phyloP scores from a whole-genome alignment of 345 rosid species.

The Populus pruinosa region DNA sequence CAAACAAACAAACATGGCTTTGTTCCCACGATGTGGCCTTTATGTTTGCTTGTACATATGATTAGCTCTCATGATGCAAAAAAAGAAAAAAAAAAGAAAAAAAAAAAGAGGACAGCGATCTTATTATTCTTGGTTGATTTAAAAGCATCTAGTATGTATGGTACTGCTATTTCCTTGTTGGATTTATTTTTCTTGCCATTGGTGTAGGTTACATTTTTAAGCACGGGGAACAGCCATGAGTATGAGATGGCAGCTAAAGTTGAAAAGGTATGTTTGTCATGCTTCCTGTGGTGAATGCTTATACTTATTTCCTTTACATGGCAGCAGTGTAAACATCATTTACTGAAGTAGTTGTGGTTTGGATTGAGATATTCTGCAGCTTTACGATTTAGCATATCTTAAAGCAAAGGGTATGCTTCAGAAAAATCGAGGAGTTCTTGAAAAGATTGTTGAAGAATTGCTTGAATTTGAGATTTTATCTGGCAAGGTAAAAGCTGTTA shows the following conservation, averaged over 20 bases:
- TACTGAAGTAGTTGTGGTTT: slow-evolving; percentile 3
- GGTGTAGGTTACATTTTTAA: slow-evolving; percentile 63
- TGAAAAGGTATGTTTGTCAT: slow-evolving; percentile 54
- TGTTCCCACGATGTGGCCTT: neutral
- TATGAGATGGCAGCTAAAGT: slow-evolving; percentile 85
- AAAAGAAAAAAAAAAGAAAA: too few species aligned
- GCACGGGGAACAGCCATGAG: slow-evolving; percentile 83
- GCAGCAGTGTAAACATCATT: neutral
- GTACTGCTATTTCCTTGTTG: slow-evolving; percentile 4
- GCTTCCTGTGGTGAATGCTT: slow-evolving; percentile 5
- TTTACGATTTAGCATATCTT: slow-evolving; percentile 71
- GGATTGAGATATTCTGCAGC: slow-evolving; percentile 37
- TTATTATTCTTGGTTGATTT: neutral
- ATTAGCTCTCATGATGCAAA: neutral
- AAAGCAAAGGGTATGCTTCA: slow-evolving; percentile 78
- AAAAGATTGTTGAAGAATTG: slow-evolving; percentile 82
- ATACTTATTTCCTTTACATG: neutral
- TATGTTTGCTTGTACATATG: neutral
- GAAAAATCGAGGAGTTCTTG: slow-evolving; percentile 66
- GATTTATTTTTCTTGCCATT: slow-evolving; percentile 17
- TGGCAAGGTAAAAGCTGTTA: slow-evolving; percentile 57
- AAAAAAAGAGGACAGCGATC: too few species aligned
- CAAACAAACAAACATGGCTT: neutral
- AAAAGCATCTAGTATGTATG: neutral
- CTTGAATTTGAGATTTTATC: slow-evolving; percentile 83